Conservation (phyloP, 2,329 filamentous ascomycete species). For the Ceratocystis albifundus region DNA sequence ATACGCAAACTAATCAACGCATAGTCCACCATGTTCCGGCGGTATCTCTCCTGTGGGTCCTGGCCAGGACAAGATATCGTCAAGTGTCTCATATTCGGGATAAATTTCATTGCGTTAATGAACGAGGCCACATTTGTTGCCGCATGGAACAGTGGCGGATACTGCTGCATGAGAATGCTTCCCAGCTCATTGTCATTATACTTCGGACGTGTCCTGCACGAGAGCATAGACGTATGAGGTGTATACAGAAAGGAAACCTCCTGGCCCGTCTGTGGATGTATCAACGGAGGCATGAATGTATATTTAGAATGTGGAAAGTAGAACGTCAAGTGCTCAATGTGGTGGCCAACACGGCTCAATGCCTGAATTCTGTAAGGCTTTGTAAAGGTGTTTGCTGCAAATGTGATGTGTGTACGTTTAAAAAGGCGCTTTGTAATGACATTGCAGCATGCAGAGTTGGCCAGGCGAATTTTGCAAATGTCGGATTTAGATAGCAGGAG, state of each 20-base stretch:
- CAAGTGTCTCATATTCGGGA: conserved; percentile 62
- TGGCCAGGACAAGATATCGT: conserved; percentile 67
- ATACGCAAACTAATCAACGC: conserved; percentile 79
- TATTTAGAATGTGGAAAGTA: conserved; percentile 62
- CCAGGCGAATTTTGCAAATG: conserved; percentile 50
- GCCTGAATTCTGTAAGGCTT: conserved; percentile 61
- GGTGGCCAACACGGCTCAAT: conserved; percentile 62
- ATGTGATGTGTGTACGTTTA: conserved; percentile 55
- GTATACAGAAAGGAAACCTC: conserved; percentile 75
- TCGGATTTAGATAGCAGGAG: conserved; percentile 40
- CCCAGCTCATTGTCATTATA: conserved; percentile 71
- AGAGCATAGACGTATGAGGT: conserved; percentile 57
- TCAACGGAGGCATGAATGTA: conserved; percentile 72
- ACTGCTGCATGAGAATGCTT: conserved; percentile 73
- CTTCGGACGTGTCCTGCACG: conserved; percentile 54
- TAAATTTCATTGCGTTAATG: conserved; percentile 56
- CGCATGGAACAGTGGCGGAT: conserved; percentile 78
- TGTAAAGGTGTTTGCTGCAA: conserved; percentile 64
- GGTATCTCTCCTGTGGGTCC: conserved; percentile 55
- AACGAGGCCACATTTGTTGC: conserved; percentile 81
- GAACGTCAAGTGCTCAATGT: conserved; percentile 70
- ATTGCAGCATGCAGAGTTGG: conserved; percentile 59
- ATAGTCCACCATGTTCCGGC: conserved; percentile 72
- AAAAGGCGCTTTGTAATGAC: conserved; percentile 60
- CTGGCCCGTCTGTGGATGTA: conserved; percentile 63